These are phyloP conservation scores for Fusarium bulbicola DNA, from an alignment of 2,329 filamentous ascomycete species.

Conservation along the genomic window DNA sequence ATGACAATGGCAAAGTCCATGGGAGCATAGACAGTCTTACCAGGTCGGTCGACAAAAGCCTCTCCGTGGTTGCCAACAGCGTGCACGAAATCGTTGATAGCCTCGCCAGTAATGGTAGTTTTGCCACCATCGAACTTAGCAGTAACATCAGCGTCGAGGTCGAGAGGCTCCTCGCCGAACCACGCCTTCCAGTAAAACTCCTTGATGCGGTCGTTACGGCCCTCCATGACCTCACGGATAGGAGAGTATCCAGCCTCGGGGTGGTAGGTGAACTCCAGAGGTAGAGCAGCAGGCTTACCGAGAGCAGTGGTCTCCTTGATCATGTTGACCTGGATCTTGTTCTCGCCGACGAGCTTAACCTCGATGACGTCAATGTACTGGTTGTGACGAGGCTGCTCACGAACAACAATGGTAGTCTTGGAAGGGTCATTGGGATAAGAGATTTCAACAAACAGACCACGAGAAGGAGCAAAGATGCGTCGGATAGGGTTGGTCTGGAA, in stretches of 20 bases:
- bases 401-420: slow-evolving; percentile 86
- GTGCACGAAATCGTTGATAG: slow-evolving; percentile 98
- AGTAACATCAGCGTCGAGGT: slow-evolving; percentile 85
- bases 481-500: slow-evolving; percentile 97
- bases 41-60: slow-evolving; percentile 94
- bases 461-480: slow-evolving; percentile 86
- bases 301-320: slow-evolving; percentile 93
- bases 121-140: slow-evolving; percentile 91
- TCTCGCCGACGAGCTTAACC: slow-evolving; percentile 76
- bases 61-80: slow-evolving; percentile 98
- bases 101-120: slow-evolving; percentile 86
- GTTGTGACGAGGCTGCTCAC: slow-evolving; percentile 85
- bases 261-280: slow-evolving; percentile 90
- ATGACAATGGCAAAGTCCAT: slow-evolving; percentile 99
- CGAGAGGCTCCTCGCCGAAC: slow-evolving; percentile 88
- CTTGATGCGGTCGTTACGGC: slow-evolving; percentile 97
- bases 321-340: slow-evolving; percentile 87
- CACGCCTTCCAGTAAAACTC: slow-evolving; percentile 99
- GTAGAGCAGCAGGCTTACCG: slow-evolving; percentile 81
- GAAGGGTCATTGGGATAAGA: slow-evolving; percentile 80
- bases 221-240: slow-evolving; percentile 95
- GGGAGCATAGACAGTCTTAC: slow-evolving; percentile 91
- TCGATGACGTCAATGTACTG: slow-evolving; percentile 91
- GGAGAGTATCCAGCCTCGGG: slow-evolving; percentile 98
- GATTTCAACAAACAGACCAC: slow-evolving; percentile 91